Base-by-base conservation (phyloP, 1,284 basidiomycete genomes). In the Cutaneotrichosporon mucoides region DNA sequence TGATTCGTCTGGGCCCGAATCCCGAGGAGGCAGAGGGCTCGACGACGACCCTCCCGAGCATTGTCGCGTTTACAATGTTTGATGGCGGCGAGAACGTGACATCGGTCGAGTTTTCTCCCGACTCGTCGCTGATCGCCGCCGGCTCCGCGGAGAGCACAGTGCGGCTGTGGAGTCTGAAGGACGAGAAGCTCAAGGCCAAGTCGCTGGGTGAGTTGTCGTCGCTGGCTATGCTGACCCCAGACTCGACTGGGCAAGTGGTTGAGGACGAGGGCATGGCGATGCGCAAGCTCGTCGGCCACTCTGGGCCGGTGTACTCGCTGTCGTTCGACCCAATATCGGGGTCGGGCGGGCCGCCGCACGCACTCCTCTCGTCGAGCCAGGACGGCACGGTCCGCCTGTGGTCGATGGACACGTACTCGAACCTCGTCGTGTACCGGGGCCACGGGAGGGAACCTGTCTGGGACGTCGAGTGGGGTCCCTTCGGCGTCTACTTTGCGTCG, bases 391-490 rank as follows among this genome's bases (percentile, higher is more conserved):
- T 88, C 35, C 86, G 96, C 12, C 78, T 99, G 15, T 99, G 96
- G 96, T 95, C 92, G 10, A 81, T 98, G 75, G 93, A 99, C 69
- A 97, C 95, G 1, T 88, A 92, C 82, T 85, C 89, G 24, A 96
- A 96, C 67, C 81, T 99, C 7, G 93, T 94, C 5, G 92, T 89
- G 6, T 99, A 95, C 76, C 85, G 93, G 16, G 96, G 96, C 0
- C 96, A 99, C 72, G 71, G 69, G 3, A 88, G 95, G 73, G 94
- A 96, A 75, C 94, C 96, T 0, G 88, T 99, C 0, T 99, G 96
- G 96, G 94, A 98, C 68, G 92, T 96, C 8, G 88, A 97, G 74
- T 99, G 96, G 96, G 93, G 90, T 66, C 94, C 95, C 6, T 85
- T 92, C 80, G 95, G 96, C 5, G 87, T 95, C n/a, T 98, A 99